These are phyloP conservation scores for Epichloe sibirici DNA, from an alignment of 2,329 filamentous ascomycete species.

Conservation along the genomic window DNA sequence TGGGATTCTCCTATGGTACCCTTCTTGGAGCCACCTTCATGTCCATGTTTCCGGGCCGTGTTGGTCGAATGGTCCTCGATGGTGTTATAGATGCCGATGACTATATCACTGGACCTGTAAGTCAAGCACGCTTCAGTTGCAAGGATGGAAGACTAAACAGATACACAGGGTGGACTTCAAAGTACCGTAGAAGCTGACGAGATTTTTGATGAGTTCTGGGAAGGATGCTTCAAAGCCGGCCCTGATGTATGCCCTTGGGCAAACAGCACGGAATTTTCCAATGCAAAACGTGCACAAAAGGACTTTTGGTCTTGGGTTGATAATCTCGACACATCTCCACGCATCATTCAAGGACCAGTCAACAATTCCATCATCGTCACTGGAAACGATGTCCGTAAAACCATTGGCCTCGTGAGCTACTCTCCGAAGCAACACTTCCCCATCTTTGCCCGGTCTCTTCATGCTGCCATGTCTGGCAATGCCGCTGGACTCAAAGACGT, in stretches of 20 bases:
- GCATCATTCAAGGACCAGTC: slow-evolving; percentile 7
- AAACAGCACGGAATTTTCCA: slow-evolving; percentile 11
- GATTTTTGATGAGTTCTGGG: slow-evolving; percentile 20
- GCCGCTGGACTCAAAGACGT: not conserved
- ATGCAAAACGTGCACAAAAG: slow-evolving; percentile 12
- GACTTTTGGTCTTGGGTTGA: slow-evolving; percentile 20
- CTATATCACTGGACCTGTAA: slow-evolving; percentile 15
- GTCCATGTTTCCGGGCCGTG: slow-evolving; percentile 20
- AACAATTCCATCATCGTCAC: slow-evolving; percentile 17
- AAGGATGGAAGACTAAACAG: not conserved
- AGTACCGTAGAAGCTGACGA: slow-evolving; percentile 26
- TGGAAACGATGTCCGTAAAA: slow-evolving; percentile 15
- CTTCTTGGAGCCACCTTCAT: slow-evolving; percentile 21
- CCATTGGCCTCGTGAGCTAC: slow-evolving; percentile 21
- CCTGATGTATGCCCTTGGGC: slow-evolving; percentile 16
- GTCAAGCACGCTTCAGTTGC: not conserved
- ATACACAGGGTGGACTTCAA: slow-evolving; percentile 17
- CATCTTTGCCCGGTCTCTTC: slow-evolving; percentile 4
- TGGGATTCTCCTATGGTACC: slow-evolving; percentile 34
- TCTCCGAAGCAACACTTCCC: slow-evolving; percentile 10
- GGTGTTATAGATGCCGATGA: slow-evolving; percentile 24
- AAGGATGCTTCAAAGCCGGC: slow-evolving; percentile 20
- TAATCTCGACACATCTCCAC: slow-evolving; percentile 15
- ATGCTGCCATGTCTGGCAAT: slow-evolving; percentile 10
- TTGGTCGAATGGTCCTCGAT: slow-evolving; percentile 30